A percentile compares a stretch with the other conserved stretches of the same genome.
Evolutionary conservation across 805 yeast genomes (phyloP).

Genomic region (Starmerella stigmatis): DNA sequence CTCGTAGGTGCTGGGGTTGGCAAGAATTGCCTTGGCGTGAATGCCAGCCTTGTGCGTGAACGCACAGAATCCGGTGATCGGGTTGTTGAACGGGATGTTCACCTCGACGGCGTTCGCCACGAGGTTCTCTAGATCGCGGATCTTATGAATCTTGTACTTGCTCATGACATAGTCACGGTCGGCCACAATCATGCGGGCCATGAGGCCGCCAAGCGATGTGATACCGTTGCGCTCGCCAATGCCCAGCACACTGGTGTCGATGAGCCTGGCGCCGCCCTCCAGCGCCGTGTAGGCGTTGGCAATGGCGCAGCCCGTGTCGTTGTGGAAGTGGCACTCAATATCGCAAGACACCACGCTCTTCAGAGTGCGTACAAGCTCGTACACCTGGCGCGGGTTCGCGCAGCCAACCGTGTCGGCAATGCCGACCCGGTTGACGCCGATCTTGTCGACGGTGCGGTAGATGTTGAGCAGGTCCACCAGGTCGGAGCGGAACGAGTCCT

Average conservation of each 20-base stretch:
- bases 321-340: constrained; percentile 97
- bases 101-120: constrained; percentile 97
- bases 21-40: constrained; percentile 96
- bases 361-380: constrained; percentile 88
- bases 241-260: constrained; percentile 92
- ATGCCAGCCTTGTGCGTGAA: constrained; percentile 99
- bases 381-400: constrained; percentile 98
- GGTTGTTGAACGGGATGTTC: constrained; percentile 95
- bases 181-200: constrained; percentile 99
- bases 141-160: constrained; percentile 89
- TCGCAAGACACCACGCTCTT: constrained; percentile 91
- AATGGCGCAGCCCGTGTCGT: constrained; percentile 98
- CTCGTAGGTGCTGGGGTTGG: constrained; percentile 98
- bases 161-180: constrained; percentile 90
- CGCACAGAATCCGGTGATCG: constrained; percentile 98
- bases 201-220: constrained; percentile 92
- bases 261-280: constrained; percentile 92
- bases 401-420: constrained; percentile 99
- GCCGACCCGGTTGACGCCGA: constrained; percentile 97
- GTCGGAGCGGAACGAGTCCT: constrained; percentile 95
- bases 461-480: constrained; percentile 89
- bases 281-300: constrained; percentile 97
- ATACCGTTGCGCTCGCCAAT: constrained; percentile 99
- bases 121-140: constrained; percentile 87
- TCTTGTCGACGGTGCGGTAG: constrained; percentile 90